These are phyloP conservation scores for Moesziomyces globuligerus DNA, from an alignment of 1,284 basidiomycete genomes.

Conservation along the genomic window DNA sequence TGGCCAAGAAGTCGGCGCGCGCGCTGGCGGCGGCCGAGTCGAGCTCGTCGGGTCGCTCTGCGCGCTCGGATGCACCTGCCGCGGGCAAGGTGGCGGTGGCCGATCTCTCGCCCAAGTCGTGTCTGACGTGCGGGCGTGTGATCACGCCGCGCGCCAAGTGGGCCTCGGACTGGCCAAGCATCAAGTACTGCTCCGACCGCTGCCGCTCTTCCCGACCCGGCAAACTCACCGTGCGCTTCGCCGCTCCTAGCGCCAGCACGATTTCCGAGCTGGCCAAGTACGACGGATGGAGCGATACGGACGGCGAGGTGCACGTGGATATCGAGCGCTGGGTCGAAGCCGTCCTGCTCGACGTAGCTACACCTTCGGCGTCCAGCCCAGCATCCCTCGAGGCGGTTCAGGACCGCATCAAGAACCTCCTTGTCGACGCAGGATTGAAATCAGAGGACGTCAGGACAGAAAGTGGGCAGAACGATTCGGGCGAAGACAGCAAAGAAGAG, in stretches of 20 bases:
- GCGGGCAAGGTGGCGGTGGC: conserved; percentile 4
- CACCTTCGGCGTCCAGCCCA: background rate
- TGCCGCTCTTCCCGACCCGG: conserved; percentile 28
- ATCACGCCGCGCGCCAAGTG: conserved; percentile 59
- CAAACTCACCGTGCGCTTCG: conserved; percentile 7
- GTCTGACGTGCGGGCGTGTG: conserved; percentile 50
- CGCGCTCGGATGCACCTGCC: background rate
- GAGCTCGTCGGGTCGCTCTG: no score
- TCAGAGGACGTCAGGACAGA: background rate
- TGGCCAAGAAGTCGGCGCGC: conserved; percentile 19
- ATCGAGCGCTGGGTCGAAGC: conserved; percentile 26
- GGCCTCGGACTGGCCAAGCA: conserved; percentile 48
- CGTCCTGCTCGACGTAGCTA: conserved; percentile 2
- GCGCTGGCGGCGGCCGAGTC: conserved; percentile 29
- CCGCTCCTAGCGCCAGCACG: background rate
- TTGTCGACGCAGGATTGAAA: background rate
- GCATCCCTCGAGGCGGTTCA: conserved; percentile 26
- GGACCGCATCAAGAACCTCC: background rate
- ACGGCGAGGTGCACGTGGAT: conserved; percentile 5
- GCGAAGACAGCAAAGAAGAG: conserved; percentile 6
- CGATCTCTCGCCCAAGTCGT: conserved; percentile 33
- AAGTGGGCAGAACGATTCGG: conserved; percentile 3
- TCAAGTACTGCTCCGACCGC: conserved; percentile 51
- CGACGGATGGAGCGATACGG: background rate
- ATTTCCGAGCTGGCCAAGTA: background rate